These are phyloP conservation scores for Ustilago trichophora DNA, from an alignment of 1,284 basidiomycete species.

Conservation along the genomic window DNA sequence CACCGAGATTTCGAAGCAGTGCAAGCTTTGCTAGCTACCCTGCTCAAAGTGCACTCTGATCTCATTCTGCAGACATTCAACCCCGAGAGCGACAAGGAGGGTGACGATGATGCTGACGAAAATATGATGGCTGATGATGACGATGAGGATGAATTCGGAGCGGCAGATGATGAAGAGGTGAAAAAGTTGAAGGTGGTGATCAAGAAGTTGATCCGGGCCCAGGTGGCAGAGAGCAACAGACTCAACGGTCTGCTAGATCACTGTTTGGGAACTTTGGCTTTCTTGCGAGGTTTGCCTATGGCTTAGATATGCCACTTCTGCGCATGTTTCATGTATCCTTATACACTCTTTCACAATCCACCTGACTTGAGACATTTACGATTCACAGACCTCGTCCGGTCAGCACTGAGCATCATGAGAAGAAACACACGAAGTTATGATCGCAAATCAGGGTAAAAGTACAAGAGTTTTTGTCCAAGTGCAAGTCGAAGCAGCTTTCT, in stretches of 20 bases:
- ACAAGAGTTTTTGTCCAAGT: too few relatives aligned
- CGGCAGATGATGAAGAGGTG: slow-evolving; percentile 23
- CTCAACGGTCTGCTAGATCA: slow-evolving; percentile 60
- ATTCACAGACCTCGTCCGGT: too few relatives aligned
- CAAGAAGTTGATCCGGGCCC: slow-evolving; percentile 43
- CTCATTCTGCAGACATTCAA: slow-evolving; percentile 25
- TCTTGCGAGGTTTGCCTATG: slow-evolving; percentile 61
- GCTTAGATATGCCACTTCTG: slow-evolving; percentile 20
- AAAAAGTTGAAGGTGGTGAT: slow-evolving; percentile 42
- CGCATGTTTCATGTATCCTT: too few relatives aligned
- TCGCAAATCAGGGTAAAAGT: too few relatives aligned
- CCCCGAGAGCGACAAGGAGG: slow-evolving; percentile 78
- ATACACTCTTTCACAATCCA: too few relatives aligned
- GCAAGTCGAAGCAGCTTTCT: too few relatives aligned
- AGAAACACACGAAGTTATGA: too few relatives aligned
- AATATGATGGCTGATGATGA: slow-evolving; percentile 8
- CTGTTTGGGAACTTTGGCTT: slow-evolving; percentile 58
- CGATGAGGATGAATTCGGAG: slow-evolving; percentile 10
- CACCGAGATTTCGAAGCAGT: slow-evolving; percentile 94
- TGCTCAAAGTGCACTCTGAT: slow-evolving; percentile 85
- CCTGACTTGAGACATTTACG: too few relatives aligned
- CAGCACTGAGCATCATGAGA: too few relatives aligned
- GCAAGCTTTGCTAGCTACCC: slow-evolving; percentile 85
- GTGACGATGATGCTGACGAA: slow-evolving; percentile 60
- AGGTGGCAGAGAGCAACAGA: slow-evolving; percentile 48